phyloP scores from a whole-genome alignment of 345 rosid species.

The Atalantia buxifolia region DNA sequence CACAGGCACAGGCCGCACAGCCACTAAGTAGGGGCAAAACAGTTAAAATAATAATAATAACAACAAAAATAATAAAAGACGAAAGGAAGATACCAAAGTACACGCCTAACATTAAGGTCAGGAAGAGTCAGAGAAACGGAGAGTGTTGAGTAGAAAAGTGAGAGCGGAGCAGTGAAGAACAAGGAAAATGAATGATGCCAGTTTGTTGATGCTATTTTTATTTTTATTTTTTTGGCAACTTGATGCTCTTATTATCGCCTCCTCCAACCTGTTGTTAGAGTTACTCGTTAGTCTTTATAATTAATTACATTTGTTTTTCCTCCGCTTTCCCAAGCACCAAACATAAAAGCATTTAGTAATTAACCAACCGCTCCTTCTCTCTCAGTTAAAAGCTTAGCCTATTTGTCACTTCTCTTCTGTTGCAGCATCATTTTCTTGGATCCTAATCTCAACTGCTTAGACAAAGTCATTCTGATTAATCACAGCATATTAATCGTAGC shows the following conservation, averaged over 20 bases:
- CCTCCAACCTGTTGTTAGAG: slow-evolving; percentile 18
- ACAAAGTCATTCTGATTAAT: neutral
- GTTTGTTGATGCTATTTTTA: slow-evolving; percentile 3
- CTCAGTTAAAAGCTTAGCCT: neutral
- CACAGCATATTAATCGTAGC: slow-evolving; percentile 2
- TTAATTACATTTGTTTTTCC: neutral
- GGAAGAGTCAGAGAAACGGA: neutral
- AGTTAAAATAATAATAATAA: neutral
- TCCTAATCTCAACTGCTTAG: slow-evolving; percentile 25
- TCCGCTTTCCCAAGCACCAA: neutral
- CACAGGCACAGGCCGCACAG: neutral
- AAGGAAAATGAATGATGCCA: slow-evolving; percentile 28
- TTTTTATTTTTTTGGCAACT: neutral
- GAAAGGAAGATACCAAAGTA: neutral
- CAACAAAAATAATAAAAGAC: too few species aligned
- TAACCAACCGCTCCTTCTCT: neutral
- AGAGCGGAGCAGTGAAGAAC: slow-evolving; percentile 19
- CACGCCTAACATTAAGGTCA: neutral
- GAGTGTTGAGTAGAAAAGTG: neutral
- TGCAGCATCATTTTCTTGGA: slow-evolving; percentile 15
- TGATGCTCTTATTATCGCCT: neutral
- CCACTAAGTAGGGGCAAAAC: neutral
- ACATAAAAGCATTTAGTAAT: neutral
- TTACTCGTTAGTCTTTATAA: too few species aligned
- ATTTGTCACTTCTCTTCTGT: slow-evolving; percentile 1